phyloP scores from a whole-genome alignment of 805 yeast species.

The Maudiozyma pseudohumilis region DNA sequence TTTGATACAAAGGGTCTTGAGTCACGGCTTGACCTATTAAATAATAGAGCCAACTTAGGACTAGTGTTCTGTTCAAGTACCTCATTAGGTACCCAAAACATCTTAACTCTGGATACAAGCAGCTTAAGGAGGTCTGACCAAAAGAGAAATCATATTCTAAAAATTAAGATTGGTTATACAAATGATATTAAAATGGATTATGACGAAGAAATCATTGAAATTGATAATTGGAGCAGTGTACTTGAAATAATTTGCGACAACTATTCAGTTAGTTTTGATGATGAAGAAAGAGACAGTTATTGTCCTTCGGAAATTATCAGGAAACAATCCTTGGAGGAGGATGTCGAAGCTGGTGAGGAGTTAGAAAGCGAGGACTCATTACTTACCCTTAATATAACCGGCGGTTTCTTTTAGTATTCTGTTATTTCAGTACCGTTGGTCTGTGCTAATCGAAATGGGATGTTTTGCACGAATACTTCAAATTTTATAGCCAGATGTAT shows the following conservation, averaged over 20 bases:
- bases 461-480: too few relatives aligned
- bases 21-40: too few relatives aligned
- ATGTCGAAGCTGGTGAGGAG: slow-evolving; percentile 9
- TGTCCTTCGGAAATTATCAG: slow-evolving; percentile 2
- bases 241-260: slow-evolving; percentile 26
- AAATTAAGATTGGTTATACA: slow-evolving; percentile 27
- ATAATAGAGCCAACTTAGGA: too few relatives aligned
- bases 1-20: too few relatives aligned
- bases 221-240: slow-evolving; percentile 20
- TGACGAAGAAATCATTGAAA: slow-evolving; percentile 24
- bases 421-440: too few relatives aligned
- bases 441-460: too few relatives aligned
- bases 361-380: slow-evolving; percentile 3
- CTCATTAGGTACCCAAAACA: too few relatives aligned
- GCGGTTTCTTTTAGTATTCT: too few relatives aligned
- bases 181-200: slow-evolving; percentile 25
- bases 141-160: slow-evolving; percentile 20
- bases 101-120: slow-evolving; percentile 18
- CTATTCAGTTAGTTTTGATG: slow-evolving; percentile 24
- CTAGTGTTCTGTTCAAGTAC: too few relatives aligned
- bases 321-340: slow-evolving; percentile 8
- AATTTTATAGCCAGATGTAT: too few relatives aligned
- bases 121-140: slow-evolving; percentile 13
- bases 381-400: neutral
- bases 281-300: slow-evolving; percentile 13